Conservation (phyloP, 1,284 basidiomycete species). For the Moesziomyces sp. region DNA sequence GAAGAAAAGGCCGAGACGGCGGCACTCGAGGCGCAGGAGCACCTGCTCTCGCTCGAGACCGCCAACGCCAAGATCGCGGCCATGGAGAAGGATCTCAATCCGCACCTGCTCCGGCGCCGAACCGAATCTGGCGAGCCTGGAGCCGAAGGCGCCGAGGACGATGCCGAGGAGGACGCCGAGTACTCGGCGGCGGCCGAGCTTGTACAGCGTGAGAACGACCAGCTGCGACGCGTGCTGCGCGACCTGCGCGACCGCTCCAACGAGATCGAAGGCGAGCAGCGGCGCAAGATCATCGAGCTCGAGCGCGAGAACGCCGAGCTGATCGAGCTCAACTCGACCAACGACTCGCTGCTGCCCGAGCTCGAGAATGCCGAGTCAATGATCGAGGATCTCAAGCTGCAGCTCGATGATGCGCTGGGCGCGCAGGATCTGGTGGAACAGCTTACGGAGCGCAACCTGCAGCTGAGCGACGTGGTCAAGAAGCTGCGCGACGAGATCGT, state of each 20-base stretch:
- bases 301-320: conserved; percentile 79
- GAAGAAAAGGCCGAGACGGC: conserved; percentile 89
- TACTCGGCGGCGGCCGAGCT: conserved; percentile 73
- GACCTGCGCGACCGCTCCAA: conserved; percentile 68
- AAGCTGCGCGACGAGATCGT: conserved; percentile 95
- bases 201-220: conserved; percentile 94
- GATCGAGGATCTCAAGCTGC: conserved; percentile 90
- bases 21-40: conserved; percentile 80
- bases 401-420: conserved; percentile 92
- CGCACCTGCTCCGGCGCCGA: conserved; percentile 29
- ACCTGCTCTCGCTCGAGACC: conserved; percentile 86
- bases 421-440: conserved; percentile 96
- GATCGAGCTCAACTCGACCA: conserved; percentile 44
- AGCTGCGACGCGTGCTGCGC: conserved; percentile 87
- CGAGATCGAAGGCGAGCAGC: conserved; percentile 87
- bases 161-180: conserved; percentile 13
- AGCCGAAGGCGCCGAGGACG: conserved; percentile 8
- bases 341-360: conserved; percentile 44
- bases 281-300: conserved; percentile 82
- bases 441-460: conserved; percentile 91
- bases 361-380: conserved; percentile 71
- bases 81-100: conserved; percentile 42
- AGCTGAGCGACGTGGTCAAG: conserved; percentile 81
- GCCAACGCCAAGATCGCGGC: conserved; percentile 71
- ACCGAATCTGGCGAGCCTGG: conserved; percentile 69